Conservation (phyloP, 176 grass and related monocot species). For the Aegilops speltoides region DNA sequence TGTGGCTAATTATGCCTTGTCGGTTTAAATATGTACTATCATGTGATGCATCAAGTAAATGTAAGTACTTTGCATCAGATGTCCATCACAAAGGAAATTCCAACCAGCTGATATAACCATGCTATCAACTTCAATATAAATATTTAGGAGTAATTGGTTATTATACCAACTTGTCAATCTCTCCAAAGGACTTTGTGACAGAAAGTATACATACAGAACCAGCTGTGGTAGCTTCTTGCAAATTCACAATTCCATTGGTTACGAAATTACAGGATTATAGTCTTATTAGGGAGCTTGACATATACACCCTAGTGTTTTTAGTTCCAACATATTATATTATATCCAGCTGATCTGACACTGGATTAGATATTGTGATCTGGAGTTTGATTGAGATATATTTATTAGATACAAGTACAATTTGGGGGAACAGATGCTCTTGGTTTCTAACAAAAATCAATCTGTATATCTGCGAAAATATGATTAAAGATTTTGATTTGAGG, state of each 20-base stretch:
- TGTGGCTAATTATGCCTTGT: background rate
- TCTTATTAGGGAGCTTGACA: background rate
- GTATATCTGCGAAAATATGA: background rate
- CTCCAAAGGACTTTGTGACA: background rate
- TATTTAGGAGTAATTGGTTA: background rate
- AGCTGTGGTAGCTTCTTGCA: background rate
- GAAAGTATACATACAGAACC: background rate
- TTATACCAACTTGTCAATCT: background rate
- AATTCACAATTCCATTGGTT: background rate
- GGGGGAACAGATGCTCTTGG: background rate
- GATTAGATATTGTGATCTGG: conserved; percentile 2
- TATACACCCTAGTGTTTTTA: conserved; percentile 7
- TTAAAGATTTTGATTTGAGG: background rate
- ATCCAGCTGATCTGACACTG: background rate
- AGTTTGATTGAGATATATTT: background rate
- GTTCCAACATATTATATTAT: background rate
- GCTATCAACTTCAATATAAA: background rate
- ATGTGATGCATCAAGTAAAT: background rate
- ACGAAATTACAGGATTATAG: background rate
- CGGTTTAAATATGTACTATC: background rate
- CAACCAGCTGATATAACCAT: background rate
- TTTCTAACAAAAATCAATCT: background rate
- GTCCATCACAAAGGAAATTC: background rate
- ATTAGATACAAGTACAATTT: background rate
- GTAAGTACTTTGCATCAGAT: background rate